A percentile compares a stretch with the other conserved stretches of the same genome.
These are phyloP conservation scores for Mycena amicta DNA, from an alignment of 768 basidiomycete genomes.

Conservation along the genomic window DNA sequence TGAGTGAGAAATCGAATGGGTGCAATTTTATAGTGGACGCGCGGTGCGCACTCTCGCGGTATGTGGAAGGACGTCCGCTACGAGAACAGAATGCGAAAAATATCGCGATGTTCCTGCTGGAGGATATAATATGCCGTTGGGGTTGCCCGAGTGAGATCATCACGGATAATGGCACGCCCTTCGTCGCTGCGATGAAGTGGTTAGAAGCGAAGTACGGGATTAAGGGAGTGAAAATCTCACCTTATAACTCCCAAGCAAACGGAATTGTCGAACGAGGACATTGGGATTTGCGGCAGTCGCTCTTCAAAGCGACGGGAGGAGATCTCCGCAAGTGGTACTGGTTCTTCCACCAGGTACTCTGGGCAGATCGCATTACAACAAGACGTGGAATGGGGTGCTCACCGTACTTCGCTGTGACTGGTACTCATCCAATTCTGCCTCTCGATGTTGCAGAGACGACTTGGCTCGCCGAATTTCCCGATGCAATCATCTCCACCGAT, in stretches of 20 bases:
- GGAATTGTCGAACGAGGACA: constrained; percentile 38
- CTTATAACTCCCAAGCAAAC: constrained; percentile 47
- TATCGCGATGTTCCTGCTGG: constrained; percentile 31
- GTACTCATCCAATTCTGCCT: constrained; percentile 24
- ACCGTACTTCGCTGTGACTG: constrained; percentile 23
- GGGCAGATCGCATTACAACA: constrained; percentile 26
- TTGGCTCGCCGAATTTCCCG: constrained; percentile 25
- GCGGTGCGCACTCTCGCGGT: constrained; percentile 24
- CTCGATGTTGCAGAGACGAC: constrained; percentile 31
- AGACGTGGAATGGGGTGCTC: constrained; percentile 20
- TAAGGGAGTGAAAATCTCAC: constrained; percentile 40
- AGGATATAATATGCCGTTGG: constrained; percentile 39
- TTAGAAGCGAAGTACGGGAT: constrained; percentile 33
- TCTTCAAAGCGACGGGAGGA: constrained; percentile 23
- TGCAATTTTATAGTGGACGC: constrained; percentile 30
- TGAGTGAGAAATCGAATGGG: constrained; percentile 20
- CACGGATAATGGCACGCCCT: constrained; percentile 37
- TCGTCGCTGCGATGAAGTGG: constrained; percentile 27
- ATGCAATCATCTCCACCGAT: constrained; percentile 1
- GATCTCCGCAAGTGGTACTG: constrained; percentile 26
- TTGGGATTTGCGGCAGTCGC: constrained; percentile 27
- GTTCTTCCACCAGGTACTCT: constrained; percentile 19
- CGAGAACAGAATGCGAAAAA: constrained; percentile 22
- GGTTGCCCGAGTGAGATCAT: constrained; percentile 37
- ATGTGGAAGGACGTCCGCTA: constrained; percentile 26